Percentiles rank a stretch among this genome's conserved stretches.
These are phyloP conservation scores for Rugonectria rugulosa DNA, from an alignment of 2,329 filamentous ascomycete genomes.

Conservation along the genomic window DNA sequence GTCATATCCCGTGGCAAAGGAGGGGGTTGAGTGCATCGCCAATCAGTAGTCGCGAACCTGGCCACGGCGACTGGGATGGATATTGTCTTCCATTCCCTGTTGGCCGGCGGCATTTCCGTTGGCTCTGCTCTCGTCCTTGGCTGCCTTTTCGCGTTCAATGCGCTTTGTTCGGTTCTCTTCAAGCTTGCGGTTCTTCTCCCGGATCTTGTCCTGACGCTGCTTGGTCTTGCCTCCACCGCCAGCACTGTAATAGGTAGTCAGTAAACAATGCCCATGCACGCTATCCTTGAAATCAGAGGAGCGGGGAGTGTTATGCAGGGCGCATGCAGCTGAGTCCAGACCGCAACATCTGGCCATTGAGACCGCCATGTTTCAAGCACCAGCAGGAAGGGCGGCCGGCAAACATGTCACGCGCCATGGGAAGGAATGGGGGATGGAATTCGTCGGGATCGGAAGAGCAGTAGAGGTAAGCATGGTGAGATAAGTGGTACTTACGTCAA, in stretches of 20 bases:
- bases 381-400: constrained; percentile 2
- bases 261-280: not conserved
- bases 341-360: not conserved
- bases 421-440: constrained; percentile 2
- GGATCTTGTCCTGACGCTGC: constrained; percentile 77
- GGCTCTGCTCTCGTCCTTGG: constrained; percentile 41
- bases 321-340: constrained; percentile 2
- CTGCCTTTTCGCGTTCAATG: constrained; percentile 55
- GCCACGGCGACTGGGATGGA: constrained; percentile 62
- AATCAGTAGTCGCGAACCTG: constrained; percentile 34
- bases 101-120: constrained; percentile 34
- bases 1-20: not conserved
- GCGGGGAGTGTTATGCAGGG: not conserved
- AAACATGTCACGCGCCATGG: not conserved
- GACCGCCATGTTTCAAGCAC: not conserved
- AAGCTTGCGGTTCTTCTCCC: constrained; percentile 85
- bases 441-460: not conserved
- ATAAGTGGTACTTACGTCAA: constrained; percentile 69
- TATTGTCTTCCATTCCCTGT: constrained; percentile 45
- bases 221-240: constrained; percentile 85
- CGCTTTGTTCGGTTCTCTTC: constrained; percentile 67
- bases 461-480: constrained; percentile 3
- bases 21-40: not conserved
- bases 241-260: constrained; percentile 59
- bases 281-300: not conserved